A percentile compares a stretch with the other conserved stretches of the same genome.
These are phyloP conservation scores for Picea glauca DNA, from an alignment of 75 land plant genomes.

Conservation along the genomic window DNA sequence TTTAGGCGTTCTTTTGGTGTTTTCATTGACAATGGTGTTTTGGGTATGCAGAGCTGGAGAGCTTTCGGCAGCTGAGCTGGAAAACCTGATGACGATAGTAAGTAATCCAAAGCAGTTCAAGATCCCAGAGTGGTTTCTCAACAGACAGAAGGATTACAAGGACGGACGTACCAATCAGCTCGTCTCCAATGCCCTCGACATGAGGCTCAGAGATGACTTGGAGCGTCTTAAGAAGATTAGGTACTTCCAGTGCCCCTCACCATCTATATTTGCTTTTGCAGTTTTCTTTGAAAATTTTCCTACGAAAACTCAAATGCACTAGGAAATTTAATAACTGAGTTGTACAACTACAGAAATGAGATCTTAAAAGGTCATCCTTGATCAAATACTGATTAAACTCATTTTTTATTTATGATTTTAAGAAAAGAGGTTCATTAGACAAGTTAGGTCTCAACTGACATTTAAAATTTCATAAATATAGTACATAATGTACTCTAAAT, in stretches of 20 bases:
- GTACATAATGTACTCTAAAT: too few relatives aligned
- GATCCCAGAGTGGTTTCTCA: constrained; percentile 49
- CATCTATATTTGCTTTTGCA: constrained; percentile 10
- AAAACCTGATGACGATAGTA: constrained; percentile 38
- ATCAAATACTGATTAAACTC: too few relatives aligned
- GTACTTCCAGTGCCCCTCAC: constrained; percentile 17
- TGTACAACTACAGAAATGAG: too few relatives aligned
- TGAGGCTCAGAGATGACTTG: constrained; percentile 45
- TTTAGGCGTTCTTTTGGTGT: too few relatives aligned
- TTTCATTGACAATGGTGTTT: background rate
- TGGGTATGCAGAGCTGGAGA: constrained; percentile 34
- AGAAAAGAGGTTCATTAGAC: too few relatives aligned
- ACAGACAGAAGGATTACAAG: constrained; percentile 38
- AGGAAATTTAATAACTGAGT: too few relatives aligned
- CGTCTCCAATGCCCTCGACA: constrained; percentile 46
- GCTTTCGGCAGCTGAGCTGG: constrained; percentile 27
- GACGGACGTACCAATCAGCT: constrained; percentile 34
- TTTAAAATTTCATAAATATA: too few relatives aligned
- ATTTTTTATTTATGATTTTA: too few relatives aligned
- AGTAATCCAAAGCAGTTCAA: constrained; percentile 44
- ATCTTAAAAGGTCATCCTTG: too few relatives aligned
- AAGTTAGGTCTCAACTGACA: too few relatives aligned
- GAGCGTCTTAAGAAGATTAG: constrained; percentile 33
- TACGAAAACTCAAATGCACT: too few relatives aligned
- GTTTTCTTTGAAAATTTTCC: too few relatives aligned